Conservation (phyloP, 495 filamentous ascomycete genomes). For the Haplographium delicatum region DNA sequence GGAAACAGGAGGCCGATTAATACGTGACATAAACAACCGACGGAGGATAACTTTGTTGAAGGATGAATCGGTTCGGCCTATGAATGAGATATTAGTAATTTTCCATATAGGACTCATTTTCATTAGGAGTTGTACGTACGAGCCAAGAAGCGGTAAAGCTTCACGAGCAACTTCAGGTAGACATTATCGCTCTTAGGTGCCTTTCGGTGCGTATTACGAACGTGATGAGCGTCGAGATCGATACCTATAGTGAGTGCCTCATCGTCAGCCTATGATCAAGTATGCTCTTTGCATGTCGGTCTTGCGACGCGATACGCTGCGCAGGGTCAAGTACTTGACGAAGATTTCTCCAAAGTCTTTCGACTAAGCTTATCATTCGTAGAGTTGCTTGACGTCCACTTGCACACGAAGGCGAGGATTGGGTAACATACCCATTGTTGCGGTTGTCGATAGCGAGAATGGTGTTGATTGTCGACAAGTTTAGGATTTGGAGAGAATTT, state of each 20-base stretch:
- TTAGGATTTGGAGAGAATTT: neutral
- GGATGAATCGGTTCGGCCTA: slow-evolving; percentile 88
- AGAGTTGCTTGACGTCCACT: slow-evolving; percentile 21
- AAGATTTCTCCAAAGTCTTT: slow-evolving; percentile 2
- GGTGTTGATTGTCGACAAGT: slow-evolving; percentile 6
- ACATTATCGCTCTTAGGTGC: slow-evolving; percentile 97
- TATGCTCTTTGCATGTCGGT: slow-evolving; percentile 37
- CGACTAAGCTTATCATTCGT: slow-evolving; percentile 3
- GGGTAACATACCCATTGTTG: slow-evolving; percentile 29
- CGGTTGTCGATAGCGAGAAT: slow-evolving; percentile 24
- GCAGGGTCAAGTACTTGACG: slow-evolving; percentile 15
- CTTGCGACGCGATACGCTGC: slow-evolving; percentile 26
- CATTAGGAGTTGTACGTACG: slow-evolving; percentile 56
- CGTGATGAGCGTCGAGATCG: slow-evolving; percentile 76
- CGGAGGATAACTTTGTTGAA: slow-evolving; percentile 98
- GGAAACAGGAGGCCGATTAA: slow-evolving; percentile 93
- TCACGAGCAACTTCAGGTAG: slow-evolving; percentile 94
- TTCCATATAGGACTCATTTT: too few relatives aligned
- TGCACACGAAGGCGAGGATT: slow-evolving; percentile 26
- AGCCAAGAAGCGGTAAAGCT: slow-evolving; percentile 97
- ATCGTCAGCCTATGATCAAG: slow-evolving; percentile 49
- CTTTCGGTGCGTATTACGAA: slow-evolving; percentile 82
- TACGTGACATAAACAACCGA: slow-evolving; percentile 94
- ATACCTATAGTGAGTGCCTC: slow-evolving; percentile 49
- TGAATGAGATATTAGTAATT: neutral